phyloP scores from a whole-genome alignment of 2,329 filamentous ascomycete species.

The Cordyceps tenuipes region DNA sequence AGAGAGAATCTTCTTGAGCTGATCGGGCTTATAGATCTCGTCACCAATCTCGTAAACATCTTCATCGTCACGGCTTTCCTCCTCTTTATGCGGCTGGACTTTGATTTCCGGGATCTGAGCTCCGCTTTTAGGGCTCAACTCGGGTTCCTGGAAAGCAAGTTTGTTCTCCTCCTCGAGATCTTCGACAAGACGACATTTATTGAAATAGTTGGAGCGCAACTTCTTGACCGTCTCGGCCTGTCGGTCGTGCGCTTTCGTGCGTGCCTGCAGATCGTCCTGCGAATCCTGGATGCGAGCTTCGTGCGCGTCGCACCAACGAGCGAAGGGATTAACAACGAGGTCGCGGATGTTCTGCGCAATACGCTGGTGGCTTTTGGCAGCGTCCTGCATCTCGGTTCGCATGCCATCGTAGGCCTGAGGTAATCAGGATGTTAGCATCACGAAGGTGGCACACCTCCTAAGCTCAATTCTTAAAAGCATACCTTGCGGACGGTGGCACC shows the following conservation, averaged over 20 bases:
- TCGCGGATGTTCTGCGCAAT: constrained; percentile 95
- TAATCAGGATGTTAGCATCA: constrained; percentile 14
- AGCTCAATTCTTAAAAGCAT: constrained; percentile 18
- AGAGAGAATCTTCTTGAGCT: constrained; percentile 80
- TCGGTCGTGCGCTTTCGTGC: constrained; percentile 87
- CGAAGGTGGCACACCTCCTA: background rate
- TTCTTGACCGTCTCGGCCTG: constrained; percentile 89
- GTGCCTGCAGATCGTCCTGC: constrained; percentile 83
- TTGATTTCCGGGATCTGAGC: constrained; percentile 76
- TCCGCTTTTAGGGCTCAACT: constrained; percentile 53
- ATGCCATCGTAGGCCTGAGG: constrained; percentile 85
- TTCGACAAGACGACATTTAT: constrained; percentile 93
- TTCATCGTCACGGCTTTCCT: constrained; percentile 62
- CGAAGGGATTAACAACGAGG: constrained; percentile 87
- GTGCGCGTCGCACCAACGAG: constrained; percentile 93
- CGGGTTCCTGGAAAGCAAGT: constrained; percentile 86
- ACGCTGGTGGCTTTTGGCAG: constrained; percentile 82
- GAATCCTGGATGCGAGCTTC: constrained; percentile 85
- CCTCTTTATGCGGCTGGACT: constrained; percentile 60
- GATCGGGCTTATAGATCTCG: constrained; percentile 72
- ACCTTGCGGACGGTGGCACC: constrained; percentile 95
- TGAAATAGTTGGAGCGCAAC: constrained; percentile 93
- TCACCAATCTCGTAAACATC: constrained; percentile 87
- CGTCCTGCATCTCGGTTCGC: constrained; percentile 85
- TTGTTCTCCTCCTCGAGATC: constrained; percentile 98